A percentile compares a stretch with the other conserved stretches of the same genome.
phyloP scores from a whole-genome alignment of 768 basidiomycete genomes.

The Auriscalpium vulgare region DNA sequence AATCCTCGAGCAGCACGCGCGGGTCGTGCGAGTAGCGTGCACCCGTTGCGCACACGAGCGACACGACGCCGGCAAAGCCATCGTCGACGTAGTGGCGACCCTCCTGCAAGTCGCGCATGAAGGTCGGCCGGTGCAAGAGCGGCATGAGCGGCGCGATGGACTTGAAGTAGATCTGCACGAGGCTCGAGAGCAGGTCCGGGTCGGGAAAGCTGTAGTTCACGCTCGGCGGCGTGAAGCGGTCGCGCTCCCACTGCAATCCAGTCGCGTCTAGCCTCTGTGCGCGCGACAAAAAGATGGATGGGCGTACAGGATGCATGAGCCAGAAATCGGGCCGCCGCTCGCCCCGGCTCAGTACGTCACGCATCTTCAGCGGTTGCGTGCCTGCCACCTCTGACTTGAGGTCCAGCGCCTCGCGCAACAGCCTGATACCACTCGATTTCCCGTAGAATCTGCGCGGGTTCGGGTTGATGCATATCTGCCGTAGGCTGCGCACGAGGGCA shows the following conservation, averaged over 20 bases:
- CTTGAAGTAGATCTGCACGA: slow-evolving; percentile 8
- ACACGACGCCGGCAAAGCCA: slow-evolving; percentile 9
- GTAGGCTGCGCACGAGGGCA: background rate
- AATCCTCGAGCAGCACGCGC: slow-evolving; percentile 1
- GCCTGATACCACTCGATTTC: slow-evolving; percentile 10
- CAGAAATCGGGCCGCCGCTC: slow-evolving; percentile 8
- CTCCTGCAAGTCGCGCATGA: slow-evolving; percentile 1
- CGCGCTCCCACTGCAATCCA: slow-evolving; percentile 9
- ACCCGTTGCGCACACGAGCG: slow-evolving; percentile 12
- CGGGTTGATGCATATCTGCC: background rate
- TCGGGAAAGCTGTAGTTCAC: slow-evolving; percentile 8
- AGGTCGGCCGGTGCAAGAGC: slow-evolving; percentile 12
- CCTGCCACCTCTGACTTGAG: slow-evolving; percentile 2
- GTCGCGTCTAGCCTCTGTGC: background rate
- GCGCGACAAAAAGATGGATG: background rate
- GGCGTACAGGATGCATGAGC: slow-evolving; percentile 6
- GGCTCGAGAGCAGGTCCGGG: slow-evolving; percentile 7
- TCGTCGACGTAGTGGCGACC: slow-evolving; percentile 7
- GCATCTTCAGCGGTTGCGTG: background rate
- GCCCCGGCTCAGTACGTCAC: background rate
- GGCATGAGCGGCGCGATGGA: slow-evolving; percentile 3
- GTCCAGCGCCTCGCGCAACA: slow-evolving; percentile 5
- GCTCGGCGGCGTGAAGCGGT: background rate
- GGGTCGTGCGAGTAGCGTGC: slow-evolving; percentile 9
- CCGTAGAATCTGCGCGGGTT: slow-evolving; percentile 11